Conservation (phyloP, 2,329 filamentous ascomycete genomes). For the Trichoderma atrobrunneum region DNA sequence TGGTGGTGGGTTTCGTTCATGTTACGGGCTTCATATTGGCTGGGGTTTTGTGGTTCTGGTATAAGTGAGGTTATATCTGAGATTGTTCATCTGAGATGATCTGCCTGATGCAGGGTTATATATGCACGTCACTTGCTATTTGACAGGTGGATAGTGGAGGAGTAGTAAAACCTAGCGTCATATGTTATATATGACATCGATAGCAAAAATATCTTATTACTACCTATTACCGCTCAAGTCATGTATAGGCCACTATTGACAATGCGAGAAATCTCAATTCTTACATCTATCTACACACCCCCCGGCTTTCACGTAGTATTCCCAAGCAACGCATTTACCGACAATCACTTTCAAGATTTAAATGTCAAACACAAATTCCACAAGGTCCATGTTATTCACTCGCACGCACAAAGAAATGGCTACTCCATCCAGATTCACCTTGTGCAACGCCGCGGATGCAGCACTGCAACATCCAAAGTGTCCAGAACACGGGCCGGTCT, state of each 20-base stretch:
- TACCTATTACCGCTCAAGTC: neutral
- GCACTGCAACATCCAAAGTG: neutral
- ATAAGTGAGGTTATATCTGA: neutral
- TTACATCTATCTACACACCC: neutral
- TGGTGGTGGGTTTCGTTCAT: neutral
- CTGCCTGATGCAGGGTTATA: neutral
- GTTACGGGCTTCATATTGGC: neutral
- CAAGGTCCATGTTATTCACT: neutral
- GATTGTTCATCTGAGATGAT: neutral
- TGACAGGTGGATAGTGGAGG: neutral
- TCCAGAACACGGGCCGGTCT: neutral
- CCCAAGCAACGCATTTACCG: neutral
- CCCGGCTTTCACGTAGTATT: neutral
- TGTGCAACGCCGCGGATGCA: neutral
- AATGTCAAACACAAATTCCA: neutral
- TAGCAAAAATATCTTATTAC: neutral
- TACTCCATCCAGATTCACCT: neutral
- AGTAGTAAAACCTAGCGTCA: neutral
- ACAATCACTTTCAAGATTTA: no score
- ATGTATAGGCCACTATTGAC: neutral
- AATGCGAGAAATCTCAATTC: neutral
- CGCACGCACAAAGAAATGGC: neutral
- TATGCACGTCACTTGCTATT: neutral
- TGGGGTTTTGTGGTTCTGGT: neutral
- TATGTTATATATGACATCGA: neutral